Conservation (phyloP, 2,329 filamentous ascomycete genomes). For the Podosphaera xanthii region DNA sequence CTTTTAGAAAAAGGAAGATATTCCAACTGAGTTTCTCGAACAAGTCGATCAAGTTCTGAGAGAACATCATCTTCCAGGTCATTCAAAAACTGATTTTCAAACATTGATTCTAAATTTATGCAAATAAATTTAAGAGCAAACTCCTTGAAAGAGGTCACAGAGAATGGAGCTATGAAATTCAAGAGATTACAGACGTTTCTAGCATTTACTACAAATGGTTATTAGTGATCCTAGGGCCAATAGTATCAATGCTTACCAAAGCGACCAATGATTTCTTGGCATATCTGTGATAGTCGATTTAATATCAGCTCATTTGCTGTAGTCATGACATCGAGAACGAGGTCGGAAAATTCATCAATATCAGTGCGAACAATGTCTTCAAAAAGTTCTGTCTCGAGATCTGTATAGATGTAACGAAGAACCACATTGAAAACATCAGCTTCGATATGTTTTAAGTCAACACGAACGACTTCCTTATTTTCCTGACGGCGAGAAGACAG, state of each 20-base stretch:
- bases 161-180: constrained; percentile 67
- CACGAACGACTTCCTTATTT: constrained; percentile 30
- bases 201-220: constrained; percentile 34
- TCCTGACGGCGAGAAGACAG: constrained; percentile 41
- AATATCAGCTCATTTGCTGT: constrained; percentile 91
- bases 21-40: constrained; percentile 61
- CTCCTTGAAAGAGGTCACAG: constrained; percentile 67
- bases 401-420: constrained; percentile 61
- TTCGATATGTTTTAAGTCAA: constrained; percentile 68
- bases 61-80: constrained; percentile 71
- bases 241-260: constrained; percentile 31
- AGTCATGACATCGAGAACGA: constrained; percentile 76
- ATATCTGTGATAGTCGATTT: constrained; percentile 70
- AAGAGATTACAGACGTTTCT: constrained; percentile 71
- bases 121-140: constrained; percentile 79
- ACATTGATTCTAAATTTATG: constrained; percentile 71
- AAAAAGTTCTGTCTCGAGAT: constrained; percentile 61
- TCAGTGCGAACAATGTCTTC: constrained; percentile 47
- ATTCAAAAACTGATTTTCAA: constrained; percentile 73
- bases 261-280: constrained; percentile 60
- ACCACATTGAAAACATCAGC: constrained; percentile 55
- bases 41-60: constrained; percentile 54
- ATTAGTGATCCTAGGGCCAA: constrained; percentile 1
- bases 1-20: constrained; percentile 58
- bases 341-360: constrained; percentile 65